phyloP scores from a whole-genome alignment of 169 alveolate genomes.

The Plasmodium sp. region DNA sequence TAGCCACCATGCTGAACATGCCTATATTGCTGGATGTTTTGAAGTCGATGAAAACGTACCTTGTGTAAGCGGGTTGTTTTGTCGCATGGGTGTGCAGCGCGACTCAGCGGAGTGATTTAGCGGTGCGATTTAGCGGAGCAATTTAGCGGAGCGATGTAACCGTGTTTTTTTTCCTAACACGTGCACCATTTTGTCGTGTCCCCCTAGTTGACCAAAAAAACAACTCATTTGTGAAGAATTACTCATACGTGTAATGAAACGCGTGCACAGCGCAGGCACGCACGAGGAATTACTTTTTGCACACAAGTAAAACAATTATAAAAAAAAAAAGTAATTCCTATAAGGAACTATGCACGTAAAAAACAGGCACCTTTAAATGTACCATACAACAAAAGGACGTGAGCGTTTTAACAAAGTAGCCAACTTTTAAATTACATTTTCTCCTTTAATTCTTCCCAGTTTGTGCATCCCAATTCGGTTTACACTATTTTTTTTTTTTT shows the following conservation, averaged over 20 bases:
- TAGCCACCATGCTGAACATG: conserved; percentile 59
- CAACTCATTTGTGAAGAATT: conserved; percentile 1
- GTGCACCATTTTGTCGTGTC: background rate
- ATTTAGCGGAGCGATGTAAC: background rate
- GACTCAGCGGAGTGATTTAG: background rate
- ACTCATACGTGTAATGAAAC: background rate
- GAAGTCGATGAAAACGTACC: conserved; percentile 64
- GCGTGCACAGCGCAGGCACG: background rate
- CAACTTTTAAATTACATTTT: background rate
- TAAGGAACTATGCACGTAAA: background rate
- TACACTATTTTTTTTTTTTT: background rate
- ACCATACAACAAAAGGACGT: background rate
- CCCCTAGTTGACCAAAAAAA: background rate
- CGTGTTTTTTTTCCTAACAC: background rate
- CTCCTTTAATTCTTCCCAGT: background rate
- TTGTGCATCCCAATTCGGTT: background rate
- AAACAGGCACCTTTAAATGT: background rate
- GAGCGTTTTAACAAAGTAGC: background rate
- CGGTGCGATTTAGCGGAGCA: background rate
- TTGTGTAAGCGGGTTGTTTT: conserved; percentile 6
- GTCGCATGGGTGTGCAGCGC: background rate
- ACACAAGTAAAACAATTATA: conserved; percentile 7
- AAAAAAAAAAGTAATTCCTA: background rate
- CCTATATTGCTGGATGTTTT: conserved; percentile 47
- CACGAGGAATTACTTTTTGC: background rate